Base-by-base conservation (phyloP, 306 rosid genomes). In the Cicer pinnatifidum region DNA sequence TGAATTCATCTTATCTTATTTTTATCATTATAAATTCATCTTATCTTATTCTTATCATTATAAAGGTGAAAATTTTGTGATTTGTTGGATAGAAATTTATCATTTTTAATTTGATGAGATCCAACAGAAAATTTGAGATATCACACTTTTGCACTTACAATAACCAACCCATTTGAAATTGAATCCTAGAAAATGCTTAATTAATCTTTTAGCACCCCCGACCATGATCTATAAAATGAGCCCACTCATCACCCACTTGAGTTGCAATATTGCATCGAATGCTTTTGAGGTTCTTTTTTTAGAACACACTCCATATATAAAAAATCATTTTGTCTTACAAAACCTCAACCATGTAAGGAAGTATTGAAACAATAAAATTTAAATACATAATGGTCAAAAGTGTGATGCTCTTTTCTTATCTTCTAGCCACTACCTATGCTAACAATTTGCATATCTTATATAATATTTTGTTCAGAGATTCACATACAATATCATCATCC, bases 401-500 rank as follows among this genome's bases (percentile, higher is more conserved):
- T 48, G 54, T 58, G n/a, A 16, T 11, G 61, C 62, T 76, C 38
- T 54, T 73, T 69, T 75, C 81, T 70, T 35, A 84, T 82, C 75
- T 80, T 54, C 62, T 78, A 62, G 68, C 58, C 11, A 19, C 52
- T 11, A 38, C 66, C 65, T 64, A 58, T 80, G 82, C 71, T 46
- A 80, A 77, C 88, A 88, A 77, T 83, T 77, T 40, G 82, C 84
- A 84, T 74, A 75, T 65, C 50, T 80, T 61, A 53, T 15, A 6
- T 43, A 68, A 51, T 50, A 17, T 59, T 51, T 65, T 71, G 54
- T 62, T 71, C 65, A 33, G 53, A 67, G 72, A 82, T 86, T 77
- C 64, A 12, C 47, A n/a, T 46, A 73, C 39, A 4, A 76, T 51
- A 70, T 70, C 69, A 69, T 54, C 66, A 72, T 46, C 71, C 79